Base-by-base conservation (phyloP, 768 basidiomycete species). In the Tricholoma matsutake region DNA sequence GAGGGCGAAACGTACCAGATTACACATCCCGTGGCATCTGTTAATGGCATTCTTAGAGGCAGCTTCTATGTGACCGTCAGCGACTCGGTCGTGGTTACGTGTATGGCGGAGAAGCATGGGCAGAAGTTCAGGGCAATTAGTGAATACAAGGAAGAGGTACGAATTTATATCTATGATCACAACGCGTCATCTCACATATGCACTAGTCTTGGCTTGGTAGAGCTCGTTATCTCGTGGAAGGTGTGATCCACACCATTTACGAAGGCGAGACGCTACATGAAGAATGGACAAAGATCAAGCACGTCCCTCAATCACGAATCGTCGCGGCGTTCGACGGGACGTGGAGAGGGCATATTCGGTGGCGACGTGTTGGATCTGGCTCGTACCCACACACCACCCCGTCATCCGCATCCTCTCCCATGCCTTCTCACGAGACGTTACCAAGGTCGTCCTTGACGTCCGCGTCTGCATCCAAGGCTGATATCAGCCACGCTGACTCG, bases 71-170 rank as follows among this genome's bases (percentile, higher is more conserved):
- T 94, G 51, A 97, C 94, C 0, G 84, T 97, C 49, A 77, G 82
- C 43, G 93, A 94, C 59, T 84, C 86, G 45, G 88, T 86, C 6
- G 84, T 91, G 56, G 85, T 96, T 66, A 94, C 92, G 32, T 94
- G 92, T 72, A 80, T 80, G 18, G 89, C 91, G 5, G 86, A 86
- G 2, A 83, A 81, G 61, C 79, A 80, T 13, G 82, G 80, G 35
- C 76, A 82, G 63, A 84, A 82, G 69, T 86, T 91, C 67, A 82
- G 96, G 61, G 82, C 94, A 3, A 81, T 98, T 65, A 85, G 97
- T 60, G 93, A 96, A 68, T 98, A 96, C 77, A 95, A 94, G 76
- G 97, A 99, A 71, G 96, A 99, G 86, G 92, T 92, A 61, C 47
- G 86, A 43, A 54, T 51, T 25, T 22, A 34, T 10, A 43, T 11